Percentiles rank a stretch among this genome's conserved stretches.
Evolutionary conservation across 805 yeast genomes (phyloP).

Genomic region (Starmerella vitae): DNA sequence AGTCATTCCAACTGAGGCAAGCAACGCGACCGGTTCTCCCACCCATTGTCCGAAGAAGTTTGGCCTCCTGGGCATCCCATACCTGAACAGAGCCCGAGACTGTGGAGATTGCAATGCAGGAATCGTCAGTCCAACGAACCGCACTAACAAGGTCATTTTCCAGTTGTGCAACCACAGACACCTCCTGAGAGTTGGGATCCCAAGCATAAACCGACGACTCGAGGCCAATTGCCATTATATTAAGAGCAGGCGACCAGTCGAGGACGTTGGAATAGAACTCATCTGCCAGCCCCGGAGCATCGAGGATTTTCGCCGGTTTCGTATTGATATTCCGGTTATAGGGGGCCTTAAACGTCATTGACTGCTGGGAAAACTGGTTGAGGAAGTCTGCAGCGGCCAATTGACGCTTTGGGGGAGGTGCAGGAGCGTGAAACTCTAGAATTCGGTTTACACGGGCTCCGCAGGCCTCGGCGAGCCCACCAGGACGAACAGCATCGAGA

Average conservation of each 20-base stretch:
- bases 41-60: constrained; percentile 66
- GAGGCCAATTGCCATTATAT: constrained; percentile 76
- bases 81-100: constrained; percentile 77
- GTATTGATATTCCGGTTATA: constrained; percentile 52
- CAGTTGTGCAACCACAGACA: constrained; percentile 38
- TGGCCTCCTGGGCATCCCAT: constrained; percentile 76
- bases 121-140: constrained; percentile 86
- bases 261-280: constrained; percentile 81
- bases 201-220: constrained; percentile 76
- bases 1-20: constrained; percentile 72
- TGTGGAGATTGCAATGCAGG: constrained; percentile 60
- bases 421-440: constrained; percentile 70
- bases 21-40: constrained; percentile 68
- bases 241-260: constrained; percentile 66
- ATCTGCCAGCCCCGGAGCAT: constrained; percentile 89
- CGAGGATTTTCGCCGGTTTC: constrained; percentile 83
- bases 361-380: constrained; percentile 14
- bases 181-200: constrained; percentile 78
- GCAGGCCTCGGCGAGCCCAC: constrained; percentile 69
- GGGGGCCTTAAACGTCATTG: constrained; percentile 20
- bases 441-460: constrained; percentile 77
- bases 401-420: constrained; percentile 38
- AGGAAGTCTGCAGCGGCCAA: constrained; percentile 11
- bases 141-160: constrained; percentile 43
- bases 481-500: neutral